phyloP scores from a whole-genome alignment of 805 yeast genomes.

The Saccharomycopsis malanga region DNA sequence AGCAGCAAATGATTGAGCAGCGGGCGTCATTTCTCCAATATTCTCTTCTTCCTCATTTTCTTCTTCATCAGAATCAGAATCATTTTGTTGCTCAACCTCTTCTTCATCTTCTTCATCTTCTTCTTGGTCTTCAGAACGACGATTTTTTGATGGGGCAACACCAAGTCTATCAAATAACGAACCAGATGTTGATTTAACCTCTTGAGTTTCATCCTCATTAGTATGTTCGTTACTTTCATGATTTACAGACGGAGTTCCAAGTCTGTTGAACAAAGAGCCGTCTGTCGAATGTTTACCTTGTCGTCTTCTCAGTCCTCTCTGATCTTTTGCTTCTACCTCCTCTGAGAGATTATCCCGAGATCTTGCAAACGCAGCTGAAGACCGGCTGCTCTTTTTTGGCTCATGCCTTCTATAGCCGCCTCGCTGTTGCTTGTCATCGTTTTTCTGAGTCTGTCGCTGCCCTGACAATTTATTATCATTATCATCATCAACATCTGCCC shows the following conservation, averaged over 20 bases:
- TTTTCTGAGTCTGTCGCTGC: not conserved
- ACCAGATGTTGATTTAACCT: not conserved
- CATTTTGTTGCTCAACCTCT: not conserved
- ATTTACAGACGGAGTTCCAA: too few relatives aligned
- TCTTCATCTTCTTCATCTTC: not conserved
- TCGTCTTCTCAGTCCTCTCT: too few relatives aligned
- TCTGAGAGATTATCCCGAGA: too few relatives aligned
- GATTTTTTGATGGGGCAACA: not conserved
- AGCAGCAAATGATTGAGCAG: not conserved
- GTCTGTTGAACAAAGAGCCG: too few relatives aligned
- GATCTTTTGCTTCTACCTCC: too few relatives aligned
- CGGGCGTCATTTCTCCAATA: not conserved
- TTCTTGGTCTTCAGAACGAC: not conserved
- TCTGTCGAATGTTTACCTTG: too few relatives aligned
- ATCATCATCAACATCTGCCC: not conserved
- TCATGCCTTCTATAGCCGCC: too few relatives aligned
- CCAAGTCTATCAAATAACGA: not conserved
- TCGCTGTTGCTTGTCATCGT: too few relatives aligned
- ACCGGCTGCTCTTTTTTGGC: too few relatives aligned
- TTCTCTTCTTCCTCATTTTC: not conserved
- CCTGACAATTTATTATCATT: not conserved
- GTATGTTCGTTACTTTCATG: too few relatives aligned
- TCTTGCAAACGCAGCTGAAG: too few relatives aligned
- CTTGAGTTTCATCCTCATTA: not conserved
- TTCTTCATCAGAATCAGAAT: not conserved